Evolutionary conservation across 176 grass and related monocot species (phyloP).

Genomic region (Musa beccarii): DNA sequence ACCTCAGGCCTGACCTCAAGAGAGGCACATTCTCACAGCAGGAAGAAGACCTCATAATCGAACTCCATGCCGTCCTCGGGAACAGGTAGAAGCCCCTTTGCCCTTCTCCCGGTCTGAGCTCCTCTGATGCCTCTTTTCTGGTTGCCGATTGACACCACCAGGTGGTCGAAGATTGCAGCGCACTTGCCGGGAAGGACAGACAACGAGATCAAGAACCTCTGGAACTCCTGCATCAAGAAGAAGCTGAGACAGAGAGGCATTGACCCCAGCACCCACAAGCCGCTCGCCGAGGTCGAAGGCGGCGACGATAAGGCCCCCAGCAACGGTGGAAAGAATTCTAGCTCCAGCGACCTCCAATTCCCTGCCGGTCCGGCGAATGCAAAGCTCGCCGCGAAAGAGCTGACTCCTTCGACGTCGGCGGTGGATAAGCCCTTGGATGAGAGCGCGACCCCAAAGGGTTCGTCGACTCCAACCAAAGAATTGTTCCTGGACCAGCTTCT

Average conservation of each 20-base stretch:
- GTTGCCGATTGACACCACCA: neutral
- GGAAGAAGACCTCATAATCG: conserved; percentile 23
- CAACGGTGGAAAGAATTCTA: conserved; percentile 8
- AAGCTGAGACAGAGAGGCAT: conserved; percentile 47
- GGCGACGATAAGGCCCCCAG: conserved; percentile 18
- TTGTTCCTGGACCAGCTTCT: conserved; percentile 34
- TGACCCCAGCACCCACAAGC: conserved; percentile 57
- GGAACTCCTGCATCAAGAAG: conserved; percentile 58
- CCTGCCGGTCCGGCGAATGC: neutral
- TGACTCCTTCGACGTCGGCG: neutral
- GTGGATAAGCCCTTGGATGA: conserved; percentile 24
- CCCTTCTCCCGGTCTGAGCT: neutral
- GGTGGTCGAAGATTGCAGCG: conserved; percentile 61
- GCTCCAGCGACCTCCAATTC: neutral
- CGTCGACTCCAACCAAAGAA: conserved; percentile 24
- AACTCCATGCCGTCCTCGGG: conserved; percentile 34
- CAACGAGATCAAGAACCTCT: conserved; percentile 62
- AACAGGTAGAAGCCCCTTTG: conserved; percentile 39
- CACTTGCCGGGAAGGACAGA: conserved; percentile 52
- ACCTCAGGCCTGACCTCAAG: conserved; percentile 22
- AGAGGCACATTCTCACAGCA: conserved; percentile 24
- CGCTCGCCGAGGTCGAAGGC: conserved; percentile 19
- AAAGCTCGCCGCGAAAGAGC: neutral
- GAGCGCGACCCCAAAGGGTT: conserved; percentile 26
- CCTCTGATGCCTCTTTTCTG: neutral